Percentiles rank a stretch among this genome's conserved stretches.
Evolutionary conservation across 2,329 filamentous ascomycete genomes (phyloP).

Genomic region (Lasiodiplodia sp.): DNA sequence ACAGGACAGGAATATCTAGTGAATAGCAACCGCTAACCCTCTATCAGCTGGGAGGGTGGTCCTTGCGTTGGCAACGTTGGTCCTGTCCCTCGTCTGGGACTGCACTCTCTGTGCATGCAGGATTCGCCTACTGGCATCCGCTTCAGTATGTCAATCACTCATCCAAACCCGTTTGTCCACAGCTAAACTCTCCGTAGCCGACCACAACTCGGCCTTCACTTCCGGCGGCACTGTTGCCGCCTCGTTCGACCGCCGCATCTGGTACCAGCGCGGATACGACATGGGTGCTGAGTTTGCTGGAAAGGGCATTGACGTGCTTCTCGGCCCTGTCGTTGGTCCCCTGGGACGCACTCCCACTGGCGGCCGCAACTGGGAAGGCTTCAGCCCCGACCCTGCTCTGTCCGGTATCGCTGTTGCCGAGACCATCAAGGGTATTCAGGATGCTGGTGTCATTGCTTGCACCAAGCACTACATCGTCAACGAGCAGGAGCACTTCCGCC

Average conservation of each 20-base stretch:
- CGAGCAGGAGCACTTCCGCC: conserved; percentile 77
- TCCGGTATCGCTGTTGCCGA: conserved; percentile 75
- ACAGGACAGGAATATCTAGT: neutral
- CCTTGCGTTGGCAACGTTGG: conserved; percentile 80
- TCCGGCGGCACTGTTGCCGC: conserved; percentile 80
- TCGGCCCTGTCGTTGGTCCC: conserved; percentile 80
- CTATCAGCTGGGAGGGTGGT: conserved; percentile 68
- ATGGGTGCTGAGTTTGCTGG: conserved; percentile 78
- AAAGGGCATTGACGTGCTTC: conserved; percentile 77
- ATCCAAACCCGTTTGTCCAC: neutral
- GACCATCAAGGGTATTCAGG: conserved; percentile 81
- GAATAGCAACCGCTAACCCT: conserved; percentile 31
- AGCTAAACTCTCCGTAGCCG: conserved; percentile 53
- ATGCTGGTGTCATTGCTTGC: conserved; percentile 81
- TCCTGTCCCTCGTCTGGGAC: conserved; percentile 72
- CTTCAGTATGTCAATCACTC: conserved; percentile 54
- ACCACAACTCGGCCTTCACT: conserved; percentile 83
- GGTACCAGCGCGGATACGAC: conserved; percentile 71
- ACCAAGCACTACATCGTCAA: conserved; percentile 74
- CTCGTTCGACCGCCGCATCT: conserved; percentile 79
- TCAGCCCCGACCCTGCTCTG: conserved; percentile 77
- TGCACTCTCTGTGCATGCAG: conserved; percentile 82
- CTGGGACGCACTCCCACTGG: conserved; percentile 72
- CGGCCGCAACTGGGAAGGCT: conserved; percentile 76
- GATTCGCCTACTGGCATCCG: conserved; percentile 85